Evolutionary conservation across 345 rosid species (phyloP), one percentile per base, ranked within the genome.

Genomic region (Erodium maritimum): DNA sequence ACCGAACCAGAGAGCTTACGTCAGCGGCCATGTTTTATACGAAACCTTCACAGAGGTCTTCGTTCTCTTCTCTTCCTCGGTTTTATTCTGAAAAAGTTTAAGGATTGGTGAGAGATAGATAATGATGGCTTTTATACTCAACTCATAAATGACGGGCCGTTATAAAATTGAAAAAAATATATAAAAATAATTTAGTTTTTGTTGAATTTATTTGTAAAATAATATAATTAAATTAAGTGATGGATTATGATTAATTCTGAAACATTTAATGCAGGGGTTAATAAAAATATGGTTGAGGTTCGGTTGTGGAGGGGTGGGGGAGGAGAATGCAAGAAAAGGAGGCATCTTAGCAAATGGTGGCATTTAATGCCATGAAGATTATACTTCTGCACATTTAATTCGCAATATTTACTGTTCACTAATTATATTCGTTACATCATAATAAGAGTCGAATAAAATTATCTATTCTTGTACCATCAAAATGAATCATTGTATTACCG

Each of bases 21-120:
- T 84, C 87, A 50, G 87, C 85, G 19, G 83, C 79, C 90, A 84
- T 84, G 53, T 37, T 10, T 42, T 33, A 23, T 5, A 5, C 14
- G 46, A 37, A 37, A 37, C 8, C 13, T 12, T 37, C 46, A 1
- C 10, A 29, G 34, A 29, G 8, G 34, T 29, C 8, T 29, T n/a
- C n/a, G n/a, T n/a, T n/a, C n/a, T n/a, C n/a, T n/a, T 25, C 33
- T 25, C 46, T 4, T 5, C 13, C 13, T 5, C 1, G 6, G 14
- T 6, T 37, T 37, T 37, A 12, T 37, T 37, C 14, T 4, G 1
- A 12, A 11, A 37, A 37, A 37, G 46, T 37, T 5, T 25, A 37
- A 37, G 46, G 46, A 37, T 37, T 37, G 46, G 46, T 37, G 46
- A 37, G 46, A 37, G 14, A 5, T 6, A 37, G 46, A 37, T 6